Evolutionary conservation across 192 early-diverging fungal genomes (phyloP).

Genomic region (Linnemannia hyalina): DNA sequence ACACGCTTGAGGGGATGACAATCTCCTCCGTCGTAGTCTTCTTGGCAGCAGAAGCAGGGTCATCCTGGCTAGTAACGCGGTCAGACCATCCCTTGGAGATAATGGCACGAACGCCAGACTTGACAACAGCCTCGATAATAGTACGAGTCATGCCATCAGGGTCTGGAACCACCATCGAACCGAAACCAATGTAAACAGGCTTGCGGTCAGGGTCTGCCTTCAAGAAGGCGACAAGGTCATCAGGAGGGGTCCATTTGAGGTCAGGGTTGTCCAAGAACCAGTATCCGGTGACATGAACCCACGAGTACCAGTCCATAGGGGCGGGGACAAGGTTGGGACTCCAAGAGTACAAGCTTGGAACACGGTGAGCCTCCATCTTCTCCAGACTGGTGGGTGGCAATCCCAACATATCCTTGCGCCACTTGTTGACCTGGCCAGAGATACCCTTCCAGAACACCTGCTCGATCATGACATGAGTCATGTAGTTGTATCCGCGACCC

Average conservation of each 20-base stretch:
- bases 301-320: constrained; percentile 76
- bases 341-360: constrained; percentile 78
- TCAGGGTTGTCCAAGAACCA: constrained; percentile 82
- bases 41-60: constrained; percentile 16
- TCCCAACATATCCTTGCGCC: constrained; percentile 62
- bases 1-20: constrained; percentile 64
- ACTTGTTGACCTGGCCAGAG: constrained; percentile 67
- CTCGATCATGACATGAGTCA: constrained; percentile 78
- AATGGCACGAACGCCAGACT: constrained; percentile 75
- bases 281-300: constrained; percentile 78
- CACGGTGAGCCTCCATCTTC: constrained; percentile 63
- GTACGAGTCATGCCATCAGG: constrained; percentile 71
- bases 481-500: constrained; percentile 69
- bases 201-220: constrained; percentile 53
- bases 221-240: constrained; percentile 69
- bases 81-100: constrained; percentile 82
- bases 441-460: constrained; percentile 77
- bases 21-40: constrained; percentile 45
- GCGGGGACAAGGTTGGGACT: constrained; percentile 70
- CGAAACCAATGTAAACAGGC: constrained; percentile 84
- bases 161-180: constrained; percentile 81
- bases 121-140: constrained; percentile 74
- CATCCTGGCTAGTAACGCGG: constrained; percentile 54
- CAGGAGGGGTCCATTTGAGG: constrained; percentile 67
- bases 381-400: constrained; percentile 64